Evolutionary conservation across 805 yeast genomes (phyloP), one percentile per base, ranked within the genome.

Genomic region (Wickerhamomyces xylosicus): DNA sequence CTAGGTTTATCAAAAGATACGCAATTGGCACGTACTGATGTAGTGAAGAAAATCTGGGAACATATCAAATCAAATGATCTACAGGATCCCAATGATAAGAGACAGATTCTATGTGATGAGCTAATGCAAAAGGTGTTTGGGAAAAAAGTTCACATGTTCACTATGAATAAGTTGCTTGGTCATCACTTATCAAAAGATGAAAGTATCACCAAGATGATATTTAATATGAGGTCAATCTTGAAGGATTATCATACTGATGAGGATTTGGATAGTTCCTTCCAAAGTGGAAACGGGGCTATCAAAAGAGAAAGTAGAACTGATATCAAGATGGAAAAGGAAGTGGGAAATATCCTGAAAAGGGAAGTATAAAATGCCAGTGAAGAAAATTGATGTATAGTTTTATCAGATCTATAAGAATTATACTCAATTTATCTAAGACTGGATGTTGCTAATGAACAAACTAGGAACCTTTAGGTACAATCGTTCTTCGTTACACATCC

Each of bases 41-140:
- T 81, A 15, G 87, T 82, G 9, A 80, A 80, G 44, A 58, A 58
- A 35, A 54, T 83, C 5, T 84, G 94, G 94, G 70, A 65, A 13
- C 74, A 85, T 56, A 81, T 85, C 41, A 79, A 77, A 48, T 71
- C 56, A 10, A 53, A 80, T 42, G 56, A 71, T 21, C 57, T 85
- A 22, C 94, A 84, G 53, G 74, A 81, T 45, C 83, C 87, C 1
- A 49, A 62, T 2, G 84, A 85, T 56, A 68, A 70, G 45, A 64
- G 90, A 38, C 76, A 74, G 41, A 77, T 85, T 5, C 15, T 72
- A 3, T 79, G 85, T 50, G 86, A 80, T 48, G 81, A 67, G 1
- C 66, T 59, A 41, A 56, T 82, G 61, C 59, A 58, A 38, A 67
- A 66, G 2, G 50, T 84, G 1, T 83, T 83, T 57, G 86, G 85